Evolutionary conservation across 345 rosid genomes (phyloP).

Genomic region (Rhodamnia rubescens): DNA sequence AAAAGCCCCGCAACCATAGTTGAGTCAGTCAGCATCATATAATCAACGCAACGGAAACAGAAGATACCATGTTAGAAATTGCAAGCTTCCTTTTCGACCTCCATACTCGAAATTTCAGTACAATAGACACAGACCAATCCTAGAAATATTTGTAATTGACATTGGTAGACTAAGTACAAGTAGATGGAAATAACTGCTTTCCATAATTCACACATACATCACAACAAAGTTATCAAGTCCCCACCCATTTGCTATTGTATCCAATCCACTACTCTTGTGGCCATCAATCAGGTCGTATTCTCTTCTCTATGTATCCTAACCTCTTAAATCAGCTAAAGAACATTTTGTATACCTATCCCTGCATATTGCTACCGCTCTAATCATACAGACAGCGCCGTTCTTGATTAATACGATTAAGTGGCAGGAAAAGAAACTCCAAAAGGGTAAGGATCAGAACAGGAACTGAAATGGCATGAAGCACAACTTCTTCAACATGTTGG

Average conservation of each 20-base stretch:
- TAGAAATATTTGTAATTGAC: not conserved
- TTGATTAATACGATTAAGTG: not conserved
- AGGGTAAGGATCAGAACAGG: not conserved
- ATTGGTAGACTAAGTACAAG: not conserved
- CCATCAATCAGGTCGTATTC: not conserved
- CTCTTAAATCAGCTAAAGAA: not conserved
- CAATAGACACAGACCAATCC: not conserved
- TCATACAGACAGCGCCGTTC: not conserved
- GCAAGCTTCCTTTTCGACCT: not conserved
- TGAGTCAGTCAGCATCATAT: not conserved
- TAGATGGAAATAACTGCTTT: not conserved
- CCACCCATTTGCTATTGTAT: not conserved
- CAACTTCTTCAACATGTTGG: slow-evolving; percentile 10
- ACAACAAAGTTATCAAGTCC: not conserved
- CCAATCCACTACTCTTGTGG: not conserved
- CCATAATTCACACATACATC: not conserved
- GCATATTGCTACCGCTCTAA: not conserved
- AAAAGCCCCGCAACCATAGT: not conserved
- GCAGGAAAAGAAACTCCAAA: not conserved
- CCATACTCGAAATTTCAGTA: not conserved
- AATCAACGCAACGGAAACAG: rapidly evolving
- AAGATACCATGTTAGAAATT: not conserved
- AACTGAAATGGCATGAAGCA: slow-evolving; percentile 33
- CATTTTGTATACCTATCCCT: not conserved
- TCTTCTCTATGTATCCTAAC: not conserved